phyloP scores from a whole-genome alignment of 179 eudicot genomes.

The Sideroxylon spinosum region DNA sequence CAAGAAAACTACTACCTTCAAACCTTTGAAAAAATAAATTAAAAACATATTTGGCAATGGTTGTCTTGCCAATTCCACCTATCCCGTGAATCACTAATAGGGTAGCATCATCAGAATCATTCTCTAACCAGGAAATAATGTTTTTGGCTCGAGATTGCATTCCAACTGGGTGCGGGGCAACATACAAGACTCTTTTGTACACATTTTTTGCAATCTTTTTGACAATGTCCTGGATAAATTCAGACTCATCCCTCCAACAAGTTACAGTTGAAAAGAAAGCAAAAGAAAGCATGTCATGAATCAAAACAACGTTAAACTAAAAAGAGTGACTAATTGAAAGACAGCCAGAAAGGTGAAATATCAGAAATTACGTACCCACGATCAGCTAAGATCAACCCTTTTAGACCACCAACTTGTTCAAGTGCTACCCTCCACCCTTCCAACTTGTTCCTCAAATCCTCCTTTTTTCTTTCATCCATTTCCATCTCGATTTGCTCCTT shows the following conservation, averaged over 20 bases:
- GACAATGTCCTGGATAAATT: background rate
- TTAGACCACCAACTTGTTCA: too few species aligned
- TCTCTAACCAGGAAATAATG: background rate
- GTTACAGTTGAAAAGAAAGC: background rate
- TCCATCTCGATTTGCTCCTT: background rate
- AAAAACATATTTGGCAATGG: background rate
- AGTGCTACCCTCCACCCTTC: too few species aligned
- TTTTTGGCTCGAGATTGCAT: background rate
- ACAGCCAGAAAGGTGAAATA: too few species aligned
- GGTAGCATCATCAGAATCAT: background rate
- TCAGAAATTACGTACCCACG: too few species aligned
- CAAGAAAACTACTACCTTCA: conserved; percentile 5
- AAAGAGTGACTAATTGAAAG: background rate
- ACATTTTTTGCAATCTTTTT: background rate
- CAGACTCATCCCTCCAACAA: background rate
- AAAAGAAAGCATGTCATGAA: background rate
- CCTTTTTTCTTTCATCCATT: background rate
- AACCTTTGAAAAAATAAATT: background rate
- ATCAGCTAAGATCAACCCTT: too few species aligned
- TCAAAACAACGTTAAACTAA: background rate
- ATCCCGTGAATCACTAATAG: conserved; percentile 3
- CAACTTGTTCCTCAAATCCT: too few species aligned
- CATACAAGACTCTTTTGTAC: background rate
- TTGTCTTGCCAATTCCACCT: conserved; percentile 2
- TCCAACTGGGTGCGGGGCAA: background rate